Evolutionary conservation across 2,329 filamentous ascomycete species (phyloP), one percentile per base, ranked within the genome.

Genomic region (Penicillium sp.): DNA sequence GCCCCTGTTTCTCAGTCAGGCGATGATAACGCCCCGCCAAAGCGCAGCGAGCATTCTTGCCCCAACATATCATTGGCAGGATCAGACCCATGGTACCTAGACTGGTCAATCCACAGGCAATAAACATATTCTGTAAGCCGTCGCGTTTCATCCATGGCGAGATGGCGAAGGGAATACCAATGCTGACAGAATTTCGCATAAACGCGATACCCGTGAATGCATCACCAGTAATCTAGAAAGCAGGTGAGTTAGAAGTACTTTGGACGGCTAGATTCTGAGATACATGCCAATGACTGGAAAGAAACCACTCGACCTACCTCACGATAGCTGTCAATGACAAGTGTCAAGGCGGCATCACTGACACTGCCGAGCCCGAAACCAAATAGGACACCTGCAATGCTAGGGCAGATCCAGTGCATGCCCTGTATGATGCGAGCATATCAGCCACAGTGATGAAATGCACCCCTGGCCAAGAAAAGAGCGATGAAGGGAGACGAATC

Each of bases 351-450:
- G n/a, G 41, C 43, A 33, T 70, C 67, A 2, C 60, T 57, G 4
- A 65, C 66, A 21, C 64, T 58, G 2, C 68, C 67, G 0, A 71
- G 51, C 0, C 66, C 68, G 34, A 69, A 67, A 0, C 61, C 62
- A 21, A 67, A 70, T 4, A 70, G 42, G 0, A 54, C 63, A 2
- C 64, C 62, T 0, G 59, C 68, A 0, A 71, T 47, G 1, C 59
- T 67, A 0, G 68, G 66, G 19, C 57, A 64, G 6, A 71, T 66
- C 65, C 66, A 71, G 25, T 70, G 68, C 66, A 70, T 67, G 2
- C 68, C 67, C 68, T 72, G 16, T 23, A 8, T 11, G 1, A 2
- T 18, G 8, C 7, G 10, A 4, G 2, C 11, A 20, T 19, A n/a
- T n/a, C n/a, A n/a, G n/a, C n/a, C n/a, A n/a, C n/a, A n/a, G n/a